Conservation (phyloP, 441 rosid species). For the Adansonia rubrostipa region DNA sequence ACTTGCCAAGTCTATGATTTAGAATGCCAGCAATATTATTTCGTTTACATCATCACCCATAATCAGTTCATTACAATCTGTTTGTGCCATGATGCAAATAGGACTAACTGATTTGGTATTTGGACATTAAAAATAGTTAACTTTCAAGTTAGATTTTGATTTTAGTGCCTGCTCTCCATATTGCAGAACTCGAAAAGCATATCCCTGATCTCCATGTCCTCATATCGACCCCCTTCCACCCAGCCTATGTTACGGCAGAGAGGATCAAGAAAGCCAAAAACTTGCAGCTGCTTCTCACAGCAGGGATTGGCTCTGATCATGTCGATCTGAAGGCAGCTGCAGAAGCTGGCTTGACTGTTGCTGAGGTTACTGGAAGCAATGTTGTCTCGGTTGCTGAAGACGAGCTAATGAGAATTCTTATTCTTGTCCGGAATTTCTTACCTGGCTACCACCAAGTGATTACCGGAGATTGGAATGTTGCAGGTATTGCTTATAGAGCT, state of each 20-base stretch:
- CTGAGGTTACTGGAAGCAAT: slow-evolving; percentile 97
- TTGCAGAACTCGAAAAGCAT: slow-evolving; percentile 89
- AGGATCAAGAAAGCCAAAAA: slow-evolving; percentile 92
- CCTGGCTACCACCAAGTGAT: slow-evolving; percentile 83
- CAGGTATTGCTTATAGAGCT: slow-evolving; percentile 75
- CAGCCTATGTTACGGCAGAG: slow-evolving; percentile 89
- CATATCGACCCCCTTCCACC: slow-evolving; percentile 92
- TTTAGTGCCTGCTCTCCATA: not conserved
- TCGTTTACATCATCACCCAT: not conserved
- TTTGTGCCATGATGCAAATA: not conserved
- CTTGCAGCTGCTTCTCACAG: slow-evolving; percentile 87
- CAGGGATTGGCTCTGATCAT: slow-evolving; percentile 96
- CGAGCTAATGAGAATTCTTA: slow-evolving; percentile 91
- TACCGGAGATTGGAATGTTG: slow-evolving; percentile 90
- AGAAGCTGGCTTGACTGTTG: slow-evolving; percentile 89
- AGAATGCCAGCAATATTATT: not conserved
- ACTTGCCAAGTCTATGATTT: not conserved
- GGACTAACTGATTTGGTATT: not conserved
- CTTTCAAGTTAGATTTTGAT: not conserved
- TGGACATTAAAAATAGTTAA: not conserved
- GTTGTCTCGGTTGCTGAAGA: slow-evolving; percentile 92
- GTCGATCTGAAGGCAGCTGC: slow-evolving; percentile 88
- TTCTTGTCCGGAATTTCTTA: slow-evolving; percentile 81
- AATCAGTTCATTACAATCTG: not conserved
- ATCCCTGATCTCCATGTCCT: slow-evolving; percentile 87